Evolutionary conservation across 192 early-diverging fungal species (phyloP).

Genomic region (Entomortierella beljakovae): DNA sequence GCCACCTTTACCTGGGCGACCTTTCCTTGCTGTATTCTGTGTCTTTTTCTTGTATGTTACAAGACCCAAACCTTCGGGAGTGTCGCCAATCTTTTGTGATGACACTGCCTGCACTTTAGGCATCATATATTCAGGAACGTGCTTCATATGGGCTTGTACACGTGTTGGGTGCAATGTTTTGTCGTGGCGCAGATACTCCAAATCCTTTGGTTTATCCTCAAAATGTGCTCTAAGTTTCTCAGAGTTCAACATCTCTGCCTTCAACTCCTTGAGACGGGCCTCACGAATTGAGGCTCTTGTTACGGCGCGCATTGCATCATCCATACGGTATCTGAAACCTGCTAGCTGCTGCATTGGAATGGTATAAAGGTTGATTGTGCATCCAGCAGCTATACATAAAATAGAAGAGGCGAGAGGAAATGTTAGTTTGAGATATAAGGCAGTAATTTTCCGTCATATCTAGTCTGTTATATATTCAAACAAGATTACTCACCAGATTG

Average conservation of each 20-base stretch:
- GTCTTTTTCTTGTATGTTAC: constrained; percentile 52
- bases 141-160: constrained; percentile 91
- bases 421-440: neutral
- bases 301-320: constrained; percentile 86
- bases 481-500: constrained; percentile 62
- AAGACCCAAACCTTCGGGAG: constrained; percentile 24
- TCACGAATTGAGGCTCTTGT: constrained; percentile 84
- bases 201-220: constrained; percentile 94
- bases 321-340: constrained; percentile 91
- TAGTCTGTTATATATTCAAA: no score
- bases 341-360: constrained; percentile 92
- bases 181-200: constrained; percentile 93
- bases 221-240: constrained; percentile 95
- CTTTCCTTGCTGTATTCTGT: constrained; percentile 36
- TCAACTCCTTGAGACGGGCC: constrained; percentile 95
- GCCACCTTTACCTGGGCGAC: constrained; percentile 23
- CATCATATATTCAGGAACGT: constrained; percentile 93
- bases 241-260: constrained; percentile 94
- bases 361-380: constrained; percentile 79
- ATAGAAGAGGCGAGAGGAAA: neutral
- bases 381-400: constrained; percentile 32
- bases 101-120: constrained; percentile 74
- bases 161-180: constrained; percentile 84
- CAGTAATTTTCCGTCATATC: no score
- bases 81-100: constrained; percentile 45